Evolutionary conservation across 129 eudicot species (phyloP).

Genomic region (Lonicera japonica): DNA sequence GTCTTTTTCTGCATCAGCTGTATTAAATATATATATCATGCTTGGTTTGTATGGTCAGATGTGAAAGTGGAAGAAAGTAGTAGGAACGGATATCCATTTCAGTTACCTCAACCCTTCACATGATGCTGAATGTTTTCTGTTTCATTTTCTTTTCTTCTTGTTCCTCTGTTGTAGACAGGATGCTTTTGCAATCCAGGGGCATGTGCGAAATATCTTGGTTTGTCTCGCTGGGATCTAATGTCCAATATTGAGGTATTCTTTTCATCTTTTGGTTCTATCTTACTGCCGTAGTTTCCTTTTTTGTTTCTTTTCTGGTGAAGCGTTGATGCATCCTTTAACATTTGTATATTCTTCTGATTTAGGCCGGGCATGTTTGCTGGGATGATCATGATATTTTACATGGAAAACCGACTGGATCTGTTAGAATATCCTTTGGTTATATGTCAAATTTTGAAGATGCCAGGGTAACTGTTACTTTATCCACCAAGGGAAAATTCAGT

Average conservation of each 20-base stretch:
- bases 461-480: constrained; percentile 37
- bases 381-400: constrained; percentile 83
- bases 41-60: too few relatives aligned
- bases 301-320: not conserved
- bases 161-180: constrained; percentile 69
- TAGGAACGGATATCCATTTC: not conserved
- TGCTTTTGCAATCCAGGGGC: constrained; percentile 99
- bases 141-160: not conserved
- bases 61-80: too few relatives aligned
- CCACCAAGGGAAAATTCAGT: not conserved
- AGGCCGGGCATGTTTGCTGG: constrained; percentile 99
- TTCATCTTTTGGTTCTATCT: not conserved
- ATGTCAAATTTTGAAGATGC: constrained; percentile 98
- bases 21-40: too few relatives aligned
- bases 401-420: constrained; percentile 97
- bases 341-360: constrained; percentile 5
- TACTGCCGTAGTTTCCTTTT: not conserved
- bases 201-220: constrained; percentile 91
- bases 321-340: not conserved
- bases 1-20: too few relatives aligned
- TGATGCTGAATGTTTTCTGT: constrained; percentile 6
- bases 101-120: not conserved
- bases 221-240: constrained; percentile 75
- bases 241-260: constrained; percentile 77
- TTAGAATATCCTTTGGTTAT: constrained; percentile 91